Percentiles rank a stretch among this genome's conserved stretches.
Evolutionary conservation across 768 basidiomycete species (phyloP).

Genomic region (Leccinum variicolor): DNA sequence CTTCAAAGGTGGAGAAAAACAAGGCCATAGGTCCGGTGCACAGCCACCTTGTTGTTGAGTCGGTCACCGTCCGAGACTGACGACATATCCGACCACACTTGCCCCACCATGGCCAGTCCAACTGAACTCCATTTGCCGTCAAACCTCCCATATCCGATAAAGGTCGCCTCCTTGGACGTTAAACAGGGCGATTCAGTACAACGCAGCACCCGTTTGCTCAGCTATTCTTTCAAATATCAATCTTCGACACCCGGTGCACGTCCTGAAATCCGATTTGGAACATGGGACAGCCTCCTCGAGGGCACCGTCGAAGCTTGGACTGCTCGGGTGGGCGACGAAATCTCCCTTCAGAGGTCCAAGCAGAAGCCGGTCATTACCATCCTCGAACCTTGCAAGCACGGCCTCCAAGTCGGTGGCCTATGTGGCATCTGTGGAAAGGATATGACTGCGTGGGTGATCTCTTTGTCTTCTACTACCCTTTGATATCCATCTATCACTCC

Average conservation of each 20-base stretch:
- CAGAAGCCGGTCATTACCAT: conserved; percentile 62
- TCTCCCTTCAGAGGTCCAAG: conserved; percentile 56
- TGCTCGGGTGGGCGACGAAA: conserved; percentile 59
- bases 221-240: conserved; percentile 74
- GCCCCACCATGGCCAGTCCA: conserved; percentile 46
- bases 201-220: conserved; percentile 77
- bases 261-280: conserved; percentile 75
- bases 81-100: conserved; percentile 8
- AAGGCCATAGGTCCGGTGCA: conserved; percentile 26
- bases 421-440: conserved; percentile 96
- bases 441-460: conserved; percentile 71
- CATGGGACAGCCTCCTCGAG: conserved; percentile 87
- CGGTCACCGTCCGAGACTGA: conserved; percentile 2
- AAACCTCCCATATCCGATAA: conserved; percentile 84
- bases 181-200: conserved; percentile 42
- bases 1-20: conserved; percentile 78
- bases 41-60: conserved; percentile 17
- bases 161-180: conserved; percentile 66
- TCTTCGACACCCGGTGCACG: conserved; percentile 41
- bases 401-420: conserved; percentile 86
- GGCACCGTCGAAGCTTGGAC: conserved; percentile 75
- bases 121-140: conserved; percentile 77
- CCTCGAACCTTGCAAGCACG: conserved; percentile 93
- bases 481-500: conserved; percentile 12
- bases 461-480: not conserved